A percentile compares a stretch with the other conserved stretches of the same genome.
Conservation (phyloP, 441 rosid genomes). For the Viola pubescens region DNA sequence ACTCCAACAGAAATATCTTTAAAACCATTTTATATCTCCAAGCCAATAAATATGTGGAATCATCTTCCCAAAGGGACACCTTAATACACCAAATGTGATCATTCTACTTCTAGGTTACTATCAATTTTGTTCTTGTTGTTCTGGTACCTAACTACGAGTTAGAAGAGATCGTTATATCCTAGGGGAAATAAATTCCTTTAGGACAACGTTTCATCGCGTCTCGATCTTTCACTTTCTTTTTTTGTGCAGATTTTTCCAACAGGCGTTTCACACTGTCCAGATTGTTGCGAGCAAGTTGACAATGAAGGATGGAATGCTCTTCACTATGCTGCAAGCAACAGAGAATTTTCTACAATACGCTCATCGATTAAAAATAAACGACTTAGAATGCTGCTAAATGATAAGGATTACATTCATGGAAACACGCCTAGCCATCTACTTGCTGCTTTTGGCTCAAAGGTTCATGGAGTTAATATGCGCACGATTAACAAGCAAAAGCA, state of each 20-base stretch:
- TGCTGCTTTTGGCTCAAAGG: neutral
- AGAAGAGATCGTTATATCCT: too few species aligned
- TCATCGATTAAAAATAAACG: neutral
- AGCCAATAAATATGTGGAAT: neutral
- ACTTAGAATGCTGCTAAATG: neutral
- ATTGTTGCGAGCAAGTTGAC: slow-evolving; percentile 8
- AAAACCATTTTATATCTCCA: too few species aligned
- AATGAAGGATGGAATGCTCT: slow-evolving; percentile 12
- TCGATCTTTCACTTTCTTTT: too few species aligned
- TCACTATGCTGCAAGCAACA: slow-evolving; percentile 9
- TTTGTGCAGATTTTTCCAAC: too few species aligned
- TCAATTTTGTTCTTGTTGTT: too few species aligned
- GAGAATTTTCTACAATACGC: neutral
- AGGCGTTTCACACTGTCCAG: neutral
- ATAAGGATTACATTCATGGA: neutral
- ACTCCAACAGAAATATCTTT: too few species aligned
- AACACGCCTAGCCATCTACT: neutral
- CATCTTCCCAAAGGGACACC: too few species aligned
- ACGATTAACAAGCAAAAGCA: neutral
- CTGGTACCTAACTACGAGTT: too few species aligned
- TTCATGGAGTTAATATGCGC: neutral
- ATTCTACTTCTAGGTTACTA: too few species aligned
- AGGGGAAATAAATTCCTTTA: too few species aligned
- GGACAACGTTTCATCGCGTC: too few species aligned
- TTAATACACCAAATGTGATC: too few species aligned